Conservation (phyloP, 371 early-diverging fungal genomes). For the Lichtheimia ornata region DNA sequence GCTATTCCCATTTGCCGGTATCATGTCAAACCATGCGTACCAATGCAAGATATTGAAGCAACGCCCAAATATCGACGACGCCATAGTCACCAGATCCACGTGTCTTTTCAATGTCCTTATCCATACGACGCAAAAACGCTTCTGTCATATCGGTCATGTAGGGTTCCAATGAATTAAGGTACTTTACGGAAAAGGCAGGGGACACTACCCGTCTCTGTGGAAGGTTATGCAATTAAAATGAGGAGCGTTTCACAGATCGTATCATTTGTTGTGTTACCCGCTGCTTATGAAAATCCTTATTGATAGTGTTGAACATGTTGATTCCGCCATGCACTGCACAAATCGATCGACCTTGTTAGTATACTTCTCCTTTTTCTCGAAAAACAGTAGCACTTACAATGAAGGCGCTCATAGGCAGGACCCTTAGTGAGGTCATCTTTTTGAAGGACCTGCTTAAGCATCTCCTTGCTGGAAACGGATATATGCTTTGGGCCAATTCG, state of each 20-base stretch:
- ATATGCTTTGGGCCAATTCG: slow-evolving; percentile 19
- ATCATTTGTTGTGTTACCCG: slow-evolving; percentile 19
- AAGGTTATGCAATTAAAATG: neutral
- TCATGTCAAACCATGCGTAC: too few relatives aligned
- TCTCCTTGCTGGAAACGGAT: slow-evolving; percentile 23
- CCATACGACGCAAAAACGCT: slow-evolving; percentile 22
- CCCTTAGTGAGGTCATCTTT: slow-evolving; percentile 22
- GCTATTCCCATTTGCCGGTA: too few relatives aligned
- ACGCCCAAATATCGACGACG: slow-evolving; percentile 33
- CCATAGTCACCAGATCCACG: slow-evolving; percentile 13
- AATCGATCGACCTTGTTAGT: neutral
- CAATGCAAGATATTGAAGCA: slow-evolving; percentile 37
- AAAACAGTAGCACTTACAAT: neutral
- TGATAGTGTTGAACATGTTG: slow-evolving; percentile 30
- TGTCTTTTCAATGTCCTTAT: slow-evolving; percentile 15
- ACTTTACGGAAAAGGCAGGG: slow-evolving; percentile 46
- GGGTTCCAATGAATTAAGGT: slow-evolving; percentile 41
- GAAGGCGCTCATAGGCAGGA: slow-evolving; percentile 9
- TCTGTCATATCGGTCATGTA: slow-evolving; percentile 24
- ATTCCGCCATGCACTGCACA: slow-evolving; percentile 1
- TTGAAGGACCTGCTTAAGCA: slow-evolving; percentile 27
- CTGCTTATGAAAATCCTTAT: slow-evolving; percentile 32
- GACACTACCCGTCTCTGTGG: slow-evolving; percentile 40
- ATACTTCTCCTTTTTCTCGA: neutral
- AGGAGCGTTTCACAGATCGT: neutral